Percentiles rank a stretch among this genome's conserved stretches.
Evolutionary conservation across 768 basidiomycete species (phyloP).

Genomic region (Boletus subparvulus): DNA sequence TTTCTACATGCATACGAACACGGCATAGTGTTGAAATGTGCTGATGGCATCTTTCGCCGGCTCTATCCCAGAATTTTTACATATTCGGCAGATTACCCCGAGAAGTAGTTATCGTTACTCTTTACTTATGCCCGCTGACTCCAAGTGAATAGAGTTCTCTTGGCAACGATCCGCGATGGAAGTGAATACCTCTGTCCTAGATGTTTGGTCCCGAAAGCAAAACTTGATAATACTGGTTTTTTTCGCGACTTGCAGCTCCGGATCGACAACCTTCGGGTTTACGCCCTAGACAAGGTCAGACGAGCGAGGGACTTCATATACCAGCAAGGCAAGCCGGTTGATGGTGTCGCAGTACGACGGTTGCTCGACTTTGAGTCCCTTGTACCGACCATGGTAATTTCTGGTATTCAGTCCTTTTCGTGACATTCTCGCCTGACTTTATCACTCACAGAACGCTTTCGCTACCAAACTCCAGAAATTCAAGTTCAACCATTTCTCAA

Average conservation of each 20-base stretch:
- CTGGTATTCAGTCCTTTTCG: background rate
- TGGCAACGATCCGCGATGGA: background rate
- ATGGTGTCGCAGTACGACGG: background rate
- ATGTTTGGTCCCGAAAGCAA: background rate
- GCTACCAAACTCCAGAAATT: constrained; percentile 15
- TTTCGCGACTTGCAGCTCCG: constrained; percentile 17
- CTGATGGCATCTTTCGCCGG: background rate
- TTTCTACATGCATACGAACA: background rate
- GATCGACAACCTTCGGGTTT: background rate
- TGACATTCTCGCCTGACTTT: background rate
- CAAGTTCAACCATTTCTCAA: constrained; percentile 22
- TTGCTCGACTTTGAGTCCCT: background rate
- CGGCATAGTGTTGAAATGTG: background rate
- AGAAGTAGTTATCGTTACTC: background rate
- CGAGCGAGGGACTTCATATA: background rate
- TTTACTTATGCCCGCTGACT: background rate
- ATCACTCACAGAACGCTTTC: constrained; percentile 34
- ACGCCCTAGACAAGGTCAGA: background rate
- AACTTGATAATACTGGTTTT: background rate
- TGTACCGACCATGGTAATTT: background rate
- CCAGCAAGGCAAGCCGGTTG: background rate
- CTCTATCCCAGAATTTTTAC: background rate
- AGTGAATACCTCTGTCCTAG: background rate
- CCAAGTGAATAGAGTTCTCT: background rate
- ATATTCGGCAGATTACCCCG: background rate